Base-by-base conservation (phyloP, 2,329 filamentous ascomycete genomes). In the Calonectria hongkongensis region DNA sequence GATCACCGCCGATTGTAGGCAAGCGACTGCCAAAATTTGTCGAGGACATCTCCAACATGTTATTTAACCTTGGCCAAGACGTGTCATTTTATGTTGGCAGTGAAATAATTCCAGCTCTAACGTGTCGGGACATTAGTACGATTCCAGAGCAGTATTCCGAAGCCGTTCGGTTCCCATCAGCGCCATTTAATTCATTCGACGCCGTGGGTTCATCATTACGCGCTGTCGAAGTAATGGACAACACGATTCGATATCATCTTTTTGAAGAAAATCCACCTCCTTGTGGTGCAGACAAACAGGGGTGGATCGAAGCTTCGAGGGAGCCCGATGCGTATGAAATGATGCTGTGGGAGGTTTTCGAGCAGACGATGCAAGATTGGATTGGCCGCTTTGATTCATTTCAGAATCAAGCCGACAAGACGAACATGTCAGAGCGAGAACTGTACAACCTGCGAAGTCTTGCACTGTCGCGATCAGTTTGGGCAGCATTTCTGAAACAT, bases 321-420 rank as follows among this genome's bases (percentile, higher is more conserved):
- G 21, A 60, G 7, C 54, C 36, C 12, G 39, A 60, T n/a, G 54
- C 54, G 8, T 60, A 60, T 15, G 54, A 60, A 21, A n/a, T 41
- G 54, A 60, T 60, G 54, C 21, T 60, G 33, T 60, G 54, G 54
- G 54, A 60, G 15, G 54, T 27, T 13, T 60, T 60, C 27, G 54
- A 60, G n/a, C 54, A 60, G 13, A 41, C 54, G 6, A 60, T 60
- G 54, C 33, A 41, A 6, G 54, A 60, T 25, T 60, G 54, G 54
- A 60, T 60, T 10, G 2, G 2, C 21, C 54, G 54, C 12, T 60
- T 60, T 16, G 54, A 60, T 39, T 60, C 54, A 18, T 60, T 41
- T 25, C 12, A 15, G 8, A 12, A 27, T 25, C 33, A 41, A 2
- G 25, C 41, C 3, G 54, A 60, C 12, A 15, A 25, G 15, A 18